Conservation (phyloP, 176 grass and related monocot genomes). For the Oryza glumipatula region DNA sequence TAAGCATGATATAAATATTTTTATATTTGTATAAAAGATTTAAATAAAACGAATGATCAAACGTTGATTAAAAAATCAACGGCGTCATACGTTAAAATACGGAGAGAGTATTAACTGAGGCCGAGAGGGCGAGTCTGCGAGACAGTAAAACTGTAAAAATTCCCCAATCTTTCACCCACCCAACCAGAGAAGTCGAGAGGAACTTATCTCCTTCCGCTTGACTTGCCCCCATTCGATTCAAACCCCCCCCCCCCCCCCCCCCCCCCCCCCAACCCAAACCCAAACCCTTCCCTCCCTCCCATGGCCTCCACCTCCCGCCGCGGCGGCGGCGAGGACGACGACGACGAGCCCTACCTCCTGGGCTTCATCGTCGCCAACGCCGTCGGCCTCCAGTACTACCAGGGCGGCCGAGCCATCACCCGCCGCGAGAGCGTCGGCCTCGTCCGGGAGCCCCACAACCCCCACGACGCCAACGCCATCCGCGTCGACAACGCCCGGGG, state of each 20-base stretch:
- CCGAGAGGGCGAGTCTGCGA: no score
- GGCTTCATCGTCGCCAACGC: constrained; percentile 77
- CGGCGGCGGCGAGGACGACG: constrained; percentile 7
- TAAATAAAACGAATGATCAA: no score
- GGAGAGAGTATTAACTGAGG: no score
- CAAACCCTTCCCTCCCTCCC: constrained; percentile 13
- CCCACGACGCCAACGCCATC: constrained; percentile 69
- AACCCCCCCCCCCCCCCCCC: constrained; percentile 15
- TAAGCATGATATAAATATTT: no score
- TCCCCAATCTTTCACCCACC: constrained; percentile 16
- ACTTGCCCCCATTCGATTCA: constrained; percentile 12
- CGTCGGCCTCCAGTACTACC: constrained; percentile 60
- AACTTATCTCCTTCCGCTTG: background rate
- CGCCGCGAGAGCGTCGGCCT: constrained; percentile 67
- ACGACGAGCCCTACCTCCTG: constrained; percentile 56
- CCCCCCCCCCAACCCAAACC: no score
- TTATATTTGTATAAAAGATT: no score
- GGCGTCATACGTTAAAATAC: no score
- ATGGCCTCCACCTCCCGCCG: constrained; percentile 20
- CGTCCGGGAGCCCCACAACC: constrained; percentile 73
- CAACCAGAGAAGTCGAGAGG: background rate
- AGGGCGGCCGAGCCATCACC: constrained; percentile 29
- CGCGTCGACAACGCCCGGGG: constrained; percentile 54
- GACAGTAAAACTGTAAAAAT: background rate
- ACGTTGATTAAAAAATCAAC: no score